phyloP scores from a whole-genome alignment of 2,329 filamentous ascomycete genomes.

The Fusarium zealandicum region DNA sequence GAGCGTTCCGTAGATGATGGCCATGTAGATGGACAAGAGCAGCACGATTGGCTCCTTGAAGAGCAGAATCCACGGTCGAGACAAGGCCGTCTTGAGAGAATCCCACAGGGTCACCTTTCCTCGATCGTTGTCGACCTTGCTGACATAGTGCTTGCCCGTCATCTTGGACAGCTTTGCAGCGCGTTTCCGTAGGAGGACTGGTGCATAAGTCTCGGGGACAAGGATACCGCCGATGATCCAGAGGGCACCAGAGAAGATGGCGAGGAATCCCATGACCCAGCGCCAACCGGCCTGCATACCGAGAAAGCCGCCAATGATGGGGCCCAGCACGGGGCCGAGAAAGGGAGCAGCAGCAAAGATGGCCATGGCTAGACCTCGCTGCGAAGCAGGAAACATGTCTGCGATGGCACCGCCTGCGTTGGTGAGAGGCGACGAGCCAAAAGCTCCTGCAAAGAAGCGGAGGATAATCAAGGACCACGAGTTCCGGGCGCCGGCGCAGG shows the following conservation, averaged over 20 bases:
- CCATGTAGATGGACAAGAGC: constrained; percentile 82
- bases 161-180: constrained; percentile 31
- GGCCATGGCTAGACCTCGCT: constrained; percentile 82
- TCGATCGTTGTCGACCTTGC: constrained; percentile 44
- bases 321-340: constrained; percentile 64
- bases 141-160: constrained; percentile 29
- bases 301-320: constrained; percentile 71
- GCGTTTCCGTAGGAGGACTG: constrained; percentile 66
- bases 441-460: constrained; percentile 77
- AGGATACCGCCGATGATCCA: constrained; percentile 80
- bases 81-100: constrained; percentile 74
- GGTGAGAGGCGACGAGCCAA: constrained; percentile 69
- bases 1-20: constrained; percentile 72
- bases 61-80: constrained; percentile 50
- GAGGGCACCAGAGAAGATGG: constrained; percentile 70
- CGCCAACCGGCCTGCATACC: constrained; percentile 74
- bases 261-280: constrained; percentile 83
- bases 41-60: constrained; percentile 80
- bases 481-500: constrained; percentile 75
- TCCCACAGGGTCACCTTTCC: constrained; percentile 20
- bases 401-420: constrained; percentile 68
- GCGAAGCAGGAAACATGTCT: constrained; percentile 79
- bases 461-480: constrained; percentile 75
- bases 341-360: constrained; percentile 81
- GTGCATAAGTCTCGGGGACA: constrained; percentile 84